Percentiles rank a stretch among this genome's conserved stretches.
Conservation (phyloP, 805 yeast genomes). For the Candida ascalaphidarum region DNA sequence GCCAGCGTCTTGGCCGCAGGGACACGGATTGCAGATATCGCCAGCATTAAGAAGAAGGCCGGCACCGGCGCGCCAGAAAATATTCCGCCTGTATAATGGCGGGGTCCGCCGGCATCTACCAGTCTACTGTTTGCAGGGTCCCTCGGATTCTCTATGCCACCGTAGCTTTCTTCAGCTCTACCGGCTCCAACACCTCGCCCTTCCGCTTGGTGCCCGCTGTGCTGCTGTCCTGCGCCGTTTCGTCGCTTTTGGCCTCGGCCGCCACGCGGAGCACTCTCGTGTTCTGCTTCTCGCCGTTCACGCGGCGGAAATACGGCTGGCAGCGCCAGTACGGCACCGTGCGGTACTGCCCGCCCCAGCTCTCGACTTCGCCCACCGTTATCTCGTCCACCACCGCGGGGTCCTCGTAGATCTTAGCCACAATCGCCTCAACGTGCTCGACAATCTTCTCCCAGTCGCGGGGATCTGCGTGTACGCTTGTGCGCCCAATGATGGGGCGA, state of each 20-base stretch:
- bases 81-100: too few relatives aligned
- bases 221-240: too few relatives aligned
- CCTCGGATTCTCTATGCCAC: background rate
- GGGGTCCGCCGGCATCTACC: too few relatives aligned
- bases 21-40: conserved; percentile 15
- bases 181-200: background rate
- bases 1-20: conserved; percentile 23
- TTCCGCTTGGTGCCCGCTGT: background rate
- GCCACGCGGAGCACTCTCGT: conserved; percentile 30
- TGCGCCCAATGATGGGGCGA: conserved; percentile 59
- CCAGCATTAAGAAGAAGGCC: background rate
- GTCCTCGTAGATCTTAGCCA: conserved; percentile 46
- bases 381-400: conserved; percentile 51
- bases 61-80: background rate
- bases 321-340: conserved; percentile 91
- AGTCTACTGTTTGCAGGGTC: too few relatives aligned
- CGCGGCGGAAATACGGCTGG: conserved; percentile 90
- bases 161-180: background rate
- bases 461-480: conserved; percentile 29
- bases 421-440: conserved; percentile 56
- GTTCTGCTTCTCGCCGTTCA: conserved; percentile 57
- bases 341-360: conserved; percentile 78
- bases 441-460: conserved; percentile 47
- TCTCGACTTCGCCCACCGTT: conserved; percentile 42
- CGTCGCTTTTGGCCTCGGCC: conserved; percentile 11